Evolutionary conservation across 1,284 basidiomycete species (phyloP).

Genomic region (Cryptococcus sp.): DNA sequence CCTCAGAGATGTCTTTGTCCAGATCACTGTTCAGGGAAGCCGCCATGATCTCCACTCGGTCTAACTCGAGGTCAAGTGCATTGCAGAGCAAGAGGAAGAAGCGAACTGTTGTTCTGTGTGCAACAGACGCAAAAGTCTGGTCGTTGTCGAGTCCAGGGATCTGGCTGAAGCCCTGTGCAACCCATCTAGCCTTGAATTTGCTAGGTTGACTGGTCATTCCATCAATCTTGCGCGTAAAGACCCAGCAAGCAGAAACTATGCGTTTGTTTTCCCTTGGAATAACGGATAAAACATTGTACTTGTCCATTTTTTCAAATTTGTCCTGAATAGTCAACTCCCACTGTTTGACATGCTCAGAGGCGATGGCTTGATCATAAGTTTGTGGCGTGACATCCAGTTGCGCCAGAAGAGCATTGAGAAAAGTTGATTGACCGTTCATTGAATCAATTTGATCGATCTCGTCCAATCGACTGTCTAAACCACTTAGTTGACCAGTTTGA

Average conservation of each 20-base stretch:
- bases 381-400: not conserved
- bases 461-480: too few species aligned
- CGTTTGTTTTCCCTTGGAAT: not conserved
- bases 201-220: conserved; percentile 10
- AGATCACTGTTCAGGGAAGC: conserved; percentile 18
- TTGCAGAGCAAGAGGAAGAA: conserved; percentile 21
- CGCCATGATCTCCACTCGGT: conserved; percentile 24
- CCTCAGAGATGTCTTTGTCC: conserved; percentile 12
- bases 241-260: conserved; percentile 6
- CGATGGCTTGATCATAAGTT: not conserved
- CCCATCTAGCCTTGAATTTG: conserved; percentile 14
- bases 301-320: conserved; percentile 18
- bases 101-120: conserved; percentile 20
- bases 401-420: too few species aligned
- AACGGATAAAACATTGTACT: conserved; percentile 16
- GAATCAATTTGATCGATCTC: too few species aligned
- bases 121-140: conserved; percentile 18
- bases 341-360: conserved; percentile 9
- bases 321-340: conserved; percentile 15
- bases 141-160: conserved; percentile 17
- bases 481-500: too few species aligned
- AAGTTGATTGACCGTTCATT: too few species aligned
- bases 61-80: conserved; percentile 19
- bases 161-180: conserved; percentile 13
- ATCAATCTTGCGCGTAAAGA: conserved; percentile 14